Evolutionary conservation across 495 filamentous ascomycete genomes (phyloP).

Genomic region (Hyaloscypha hepaticicola): DNA sequence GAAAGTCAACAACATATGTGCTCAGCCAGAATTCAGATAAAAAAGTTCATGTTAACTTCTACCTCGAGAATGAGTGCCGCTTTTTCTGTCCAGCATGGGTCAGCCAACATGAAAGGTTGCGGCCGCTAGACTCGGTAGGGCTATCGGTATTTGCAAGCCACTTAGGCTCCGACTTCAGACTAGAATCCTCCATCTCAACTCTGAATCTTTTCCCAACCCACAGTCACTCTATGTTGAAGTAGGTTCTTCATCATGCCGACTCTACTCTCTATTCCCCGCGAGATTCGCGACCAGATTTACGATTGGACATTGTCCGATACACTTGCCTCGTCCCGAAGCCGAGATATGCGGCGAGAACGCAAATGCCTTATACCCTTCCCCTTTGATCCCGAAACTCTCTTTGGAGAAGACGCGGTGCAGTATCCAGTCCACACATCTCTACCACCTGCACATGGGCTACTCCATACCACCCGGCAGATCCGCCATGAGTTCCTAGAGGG

Average conservation of each 20-base stretch:
- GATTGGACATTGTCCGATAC: background rate
- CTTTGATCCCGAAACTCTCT: background rate
- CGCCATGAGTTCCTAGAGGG: background rate
- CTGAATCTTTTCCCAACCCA: too few species aligned
- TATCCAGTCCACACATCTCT: background rate
- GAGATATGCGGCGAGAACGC: background rate
- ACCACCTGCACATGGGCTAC: background rate
- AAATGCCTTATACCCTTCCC: background rate
- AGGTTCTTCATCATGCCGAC: background rate
- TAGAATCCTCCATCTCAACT: background rate
- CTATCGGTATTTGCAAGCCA: too few species aligned
- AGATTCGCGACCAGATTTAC: conserved; percentile 1
- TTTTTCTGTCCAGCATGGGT: too few species aligned
- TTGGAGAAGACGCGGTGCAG: background rate
- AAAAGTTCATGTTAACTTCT: too few species aligned
- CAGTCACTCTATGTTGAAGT: too few species aligned
- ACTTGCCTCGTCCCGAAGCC: background rate
- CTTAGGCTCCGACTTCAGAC: too few species aligned
- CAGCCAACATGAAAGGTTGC: too few species aligned
- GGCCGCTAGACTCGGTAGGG: too few species aligned
- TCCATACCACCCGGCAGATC: background rate
- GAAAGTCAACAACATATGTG: too few species aligned
- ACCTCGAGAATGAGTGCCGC: too few species aligned
- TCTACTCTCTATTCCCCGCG: conserved; percentile 1
- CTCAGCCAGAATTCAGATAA: too few species aligned